Base-by-base conservation (phyloP, 345 rosid genomes). In the Camelina sativa region DNA sequence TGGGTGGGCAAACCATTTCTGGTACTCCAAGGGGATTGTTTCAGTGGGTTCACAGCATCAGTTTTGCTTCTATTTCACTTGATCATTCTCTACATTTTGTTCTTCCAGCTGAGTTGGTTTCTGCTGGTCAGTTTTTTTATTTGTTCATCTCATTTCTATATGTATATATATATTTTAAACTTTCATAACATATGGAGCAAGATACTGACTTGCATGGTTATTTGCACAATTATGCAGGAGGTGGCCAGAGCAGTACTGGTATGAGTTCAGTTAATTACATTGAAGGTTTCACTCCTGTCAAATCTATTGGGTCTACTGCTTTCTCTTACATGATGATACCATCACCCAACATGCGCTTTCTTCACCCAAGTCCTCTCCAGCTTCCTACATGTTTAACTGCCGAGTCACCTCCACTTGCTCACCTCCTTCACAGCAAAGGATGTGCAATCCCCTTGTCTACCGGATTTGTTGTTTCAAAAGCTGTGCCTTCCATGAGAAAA, bases 351-450 rank as follows among this genome's bases (percentile, higher is more conserved):
- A 90, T 92, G 94, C 97, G 90, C 60, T 96, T 96, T 85, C 92
- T 96, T 63, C 98, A 96, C 69, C 84, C 97, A 19, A 81, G 87
- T 35, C 95, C 98, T 73, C 93, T 91, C 63, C 98, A 92, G 81
- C 91, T 89, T 23, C 98, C 98, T 1, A 91, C 90, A 40, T 90
- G 98, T 81, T 92, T 96, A 65, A 92, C 97, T 43, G 97, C 98
- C 4, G 99, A 96, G 62, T 96, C 99, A 66, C 99, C 99, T 35
- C 99, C 99, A 5, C 91, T 96, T 53, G 99, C 98, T 62, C 97
- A 96, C 81, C 97, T 96, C 80, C 96, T 96, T 65, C 99, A 96
- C 57, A 96, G 99, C 81, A 91, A 91, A 86, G 99, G 99, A 16
- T 80, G 80, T 56, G 94, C 96, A 34, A 86, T 91, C 65, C 94